Percentiles rank a stretch among this genome's conserved stretches.
Evolutionary conservation across 148 eudicot genomes (phyloP).

Genomic region (Chenopodium album): DNA sequence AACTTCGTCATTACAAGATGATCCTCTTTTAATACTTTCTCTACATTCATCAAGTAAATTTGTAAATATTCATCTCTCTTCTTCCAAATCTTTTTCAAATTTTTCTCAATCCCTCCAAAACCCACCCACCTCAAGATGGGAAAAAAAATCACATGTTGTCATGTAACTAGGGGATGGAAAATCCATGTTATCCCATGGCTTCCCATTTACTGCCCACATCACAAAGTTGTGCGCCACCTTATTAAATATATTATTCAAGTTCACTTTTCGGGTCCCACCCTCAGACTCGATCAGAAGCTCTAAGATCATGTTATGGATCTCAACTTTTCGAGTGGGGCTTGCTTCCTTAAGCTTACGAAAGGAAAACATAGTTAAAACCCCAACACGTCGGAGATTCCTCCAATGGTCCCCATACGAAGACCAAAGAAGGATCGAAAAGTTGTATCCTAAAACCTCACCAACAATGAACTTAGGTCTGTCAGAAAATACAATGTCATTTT

Average conservation of each 20-base stretch:
- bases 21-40: background rate
- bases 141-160: conserved; percentile 39
- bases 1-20: background rate
- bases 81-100: conserved; percentile 11
- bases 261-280: conserved; percentile 9
- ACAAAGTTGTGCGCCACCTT: conserved; percentile 23
- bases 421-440: conserved; percentile 17
- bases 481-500: conserved; percentile 32
- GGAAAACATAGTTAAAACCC: conserved; percentile 23
- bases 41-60: conserved; percentile 36
- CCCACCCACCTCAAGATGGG: conserved; percentile 52
- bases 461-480: conserved; percentile 26
- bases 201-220: conserved; percentile 39
- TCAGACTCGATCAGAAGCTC: background rate
- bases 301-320: conserved; percentile 13
- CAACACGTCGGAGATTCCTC: conserved; percentile 34
- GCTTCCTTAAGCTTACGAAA: conserved; percentile 16
- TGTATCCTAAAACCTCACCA: conserved; percentile 26
- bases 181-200: conserved; percentile 20
- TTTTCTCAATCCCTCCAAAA: conserved; percentile 43
- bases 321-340: conserved; percentile 17
- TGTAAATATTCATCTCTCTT: conserved; percentile 42
- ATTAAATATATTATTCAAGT: conserved; percentile 25
- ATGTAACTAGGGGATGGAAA: background rate
- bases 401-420: conserved; percentile 37